These are phyloP conservation scores for Leptographium wingfieldii DNA, from an alignment of 2,329 filamentous ascomycete species.

Conservation along the genomic window DNA sequence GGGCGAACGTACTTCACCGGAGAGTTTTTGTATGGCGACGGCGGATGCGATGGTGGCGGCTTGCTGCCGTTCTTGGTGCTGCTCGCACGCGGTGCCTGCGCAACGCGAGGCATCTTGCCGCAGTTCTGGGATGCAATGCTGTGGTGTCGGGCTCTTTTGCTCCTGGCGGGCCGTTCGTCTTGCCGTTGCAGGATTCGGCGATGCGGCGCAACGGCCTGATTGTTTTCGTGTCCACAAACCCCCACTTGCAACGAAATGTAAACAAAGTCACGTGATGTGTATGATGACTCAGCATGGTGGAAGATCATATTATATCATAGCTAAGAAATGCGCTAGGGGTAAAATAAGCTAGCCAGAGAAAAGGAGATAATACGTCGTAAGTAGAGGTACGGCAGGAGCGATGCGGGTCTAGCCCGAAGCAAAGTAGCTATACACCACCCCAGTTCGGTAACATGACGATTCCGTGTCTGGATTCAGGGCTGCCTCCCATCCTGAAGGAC, in stretches of 20 bases:
- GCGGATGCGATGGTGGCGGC: slow-evolving; percentile 26
- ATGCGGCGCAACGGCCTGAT: slow-evolving; percentile 8
- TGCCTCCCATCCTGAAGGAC: no score
- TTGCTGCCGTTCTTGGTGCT: slow-evolving; percentile 23
- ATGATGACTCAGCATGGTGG: neutral
- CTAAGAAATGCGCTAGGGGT: no score
- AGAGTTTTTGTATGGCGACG: slow-evolving; percentile 46
- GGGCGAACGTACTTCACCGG: slow-evolving; percentile 36
- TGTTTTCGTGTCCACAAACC: slow-evolving; percentile 2
- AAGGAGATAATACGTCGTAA: no score
- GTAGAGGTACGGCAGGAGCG: no score
- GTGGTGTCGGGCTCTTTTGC: neutral
- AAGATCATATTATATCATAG: no score
- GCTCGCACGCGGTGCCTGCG: slow-evolving; percentile 39
- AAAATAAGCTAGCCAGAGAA: no score
- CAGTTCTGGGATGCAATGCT: slow-evolving; percentile 12
- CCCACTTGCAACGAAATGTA: slow-evolving; percentile 10
- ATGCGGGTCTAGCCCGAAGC: no score
- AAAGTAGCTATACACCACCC: no score
- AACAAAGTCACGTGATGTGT: slow-evolving; percentile 15
- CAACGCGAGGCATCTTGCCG: slow-evolving; percentile 43
- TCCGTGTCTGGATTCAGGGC: no score
- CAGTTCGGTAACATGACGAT: no score
- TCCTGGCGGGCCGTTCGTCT: neutral
- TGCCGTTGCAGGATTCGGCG: neutral